These are phyloP conservation scores for Coemansia sp. DNA, from an alignment of 192 early-diverging fungal species.

Conservation along the genomic window DNA sequence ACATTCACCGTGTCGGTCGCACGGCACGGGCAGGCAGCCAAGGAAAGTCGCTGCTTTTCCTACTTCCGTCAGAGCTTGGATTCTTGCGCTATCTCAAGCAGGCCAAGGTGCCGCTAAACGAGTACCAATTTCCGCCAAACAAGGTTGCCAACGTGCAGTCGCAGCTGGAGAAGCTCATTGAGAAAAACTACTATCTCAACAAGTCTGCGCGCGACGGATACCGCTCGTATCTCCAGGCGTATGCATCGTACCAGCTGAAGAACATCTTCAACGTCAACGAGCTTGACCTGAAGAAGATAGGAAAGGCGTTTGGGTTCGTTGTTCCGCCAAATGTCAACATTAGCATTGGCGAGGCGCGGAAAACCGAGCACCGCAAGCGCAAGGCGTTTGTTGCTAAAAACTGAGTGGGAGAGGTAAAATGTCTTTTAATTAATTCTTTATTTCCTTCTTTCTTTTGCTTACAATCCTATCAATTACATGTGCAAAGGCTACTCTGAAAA, in stretches of 20 bases:
- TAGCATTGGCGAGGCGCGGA: constrained; percentile 50
- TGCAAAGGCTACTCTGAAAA: no score
- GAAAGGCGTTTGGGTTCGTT: constrained; percentile 92
- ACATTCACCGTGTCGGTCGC: constrained; percentile 94
- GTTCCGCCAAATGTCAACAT: constrained; percentile 92
- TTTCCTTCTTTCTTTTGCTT: neutral
- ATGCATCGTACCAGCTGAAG: constrained; percentile 94
- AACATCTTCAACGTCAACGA: constrained; percentile 92
- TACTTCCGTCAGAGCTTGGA: constrained; percentile 90
- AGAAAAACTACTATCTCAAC: constrained; percentile 98
- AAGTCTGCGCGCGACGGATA: constrained; percentile 95
- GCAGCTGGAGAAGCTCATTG: constrained; percentile 93
- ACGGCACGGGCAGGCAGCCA: constrained; percentile 90
- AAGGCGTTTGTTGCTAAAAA: constrained; percentile 39
- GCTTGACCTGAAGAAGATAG: constrained; percentile 90
- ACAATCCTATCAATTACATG: no score
- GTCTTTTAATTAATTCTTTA: neutral
- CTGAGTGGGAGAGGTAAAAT: constrained; percentile 8
- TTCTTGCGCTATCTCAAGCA: constrained; percentile 98
- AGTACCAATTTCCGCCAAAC: constrained; percentile 94
- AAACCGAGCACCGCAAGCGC: constrained; percentile 53
- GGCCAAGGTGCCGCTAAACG: constrained; percentile 97
- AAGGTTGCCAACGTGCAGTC: constrained; percentile 98
- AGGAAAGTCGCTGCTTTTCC: constrained; percentile 93
- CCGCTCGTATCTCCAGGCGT: constrained; percentile 93